A percentile compares a stretch with the other conserved stretches of the same genome.
Evolutionary conservation across 768 basidiomycete genomes (phyloP).

Genomic region (Artomyces pyxidatus): DNA sequence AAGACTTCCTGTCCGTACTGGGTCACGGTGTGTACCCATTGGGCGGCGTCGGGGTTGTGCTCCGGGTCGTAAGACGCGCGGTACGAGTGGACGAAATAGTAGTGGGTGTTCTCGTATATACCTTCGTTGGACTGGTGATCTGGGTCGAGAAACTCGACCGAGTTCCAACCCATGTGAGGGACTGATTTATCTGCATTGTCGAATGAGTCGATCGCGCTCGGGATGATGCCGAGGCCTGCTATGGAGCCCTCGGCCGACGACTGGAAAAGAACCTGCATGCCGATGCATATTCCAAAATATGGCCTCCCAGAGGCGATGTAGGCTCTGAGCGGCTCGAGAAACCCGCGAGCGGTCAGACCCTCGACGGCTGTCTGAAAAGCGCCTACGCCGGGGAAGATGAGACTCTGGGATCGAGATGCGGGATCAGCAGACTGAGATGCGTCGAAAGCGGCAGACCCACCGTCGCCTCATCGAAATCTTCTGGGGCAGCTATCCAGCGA

Average conservation of each 20-base stretch:
- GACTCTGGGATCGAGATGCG: conserved; percentile 67
- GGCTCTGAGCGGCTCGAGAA: conserved; percentile 68
- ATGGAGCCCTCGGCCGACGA: conserved; percentile 68
- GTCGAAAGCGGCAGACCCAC: conserved; percentile 36
- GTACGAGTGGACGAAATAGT: conserved; percentile 98
- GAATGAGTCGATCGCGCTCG: conserved; percentile 74
- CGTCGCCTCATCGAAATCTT: conserved; percentile 82
- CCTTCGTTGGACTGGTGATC: conserved; percentile 34
- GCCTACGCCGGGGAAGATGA: conserved; percentile 96
- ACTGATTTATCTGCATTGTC: conserved; percentile 70
- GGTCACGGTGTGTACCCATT: conserved; percentile 81
- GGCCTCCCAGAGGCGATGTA: conserved; percentile 87
- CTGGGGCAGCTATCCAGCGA: conserved; percentile 75
- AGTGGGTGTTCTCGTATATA: conserved; percentile 51
- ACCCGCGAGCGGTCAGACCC: conserved; percentile 62
- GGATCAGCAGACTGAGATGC: conserved; percentile 13
- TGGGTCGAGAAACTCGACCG: conserved; percentile 50
- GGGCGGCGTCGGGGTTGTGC: conserved; percentile 43
- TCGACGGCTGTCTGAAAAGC: conserved; percentile 84
- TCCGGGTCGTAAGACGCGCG: conserved; percentile 66
- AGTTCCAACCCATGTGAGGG: conserved; percentile 98
- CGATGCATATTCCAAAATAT: conserved; percentile 98
- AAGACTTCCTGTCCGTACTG: conserved; percentile 94
- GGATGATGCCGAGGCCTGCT: conserved; percentile 78
- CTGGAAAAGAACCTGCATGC: conserved; percentile 92